A percentile compares a stretch with the other conserved stretches of the same genome.
These are phyloP conservation scores for Xylaria sp. DNA, from an alignment of 2,329 filamentous ascomycete genomes.

Conservation along the genomic window DNA sequence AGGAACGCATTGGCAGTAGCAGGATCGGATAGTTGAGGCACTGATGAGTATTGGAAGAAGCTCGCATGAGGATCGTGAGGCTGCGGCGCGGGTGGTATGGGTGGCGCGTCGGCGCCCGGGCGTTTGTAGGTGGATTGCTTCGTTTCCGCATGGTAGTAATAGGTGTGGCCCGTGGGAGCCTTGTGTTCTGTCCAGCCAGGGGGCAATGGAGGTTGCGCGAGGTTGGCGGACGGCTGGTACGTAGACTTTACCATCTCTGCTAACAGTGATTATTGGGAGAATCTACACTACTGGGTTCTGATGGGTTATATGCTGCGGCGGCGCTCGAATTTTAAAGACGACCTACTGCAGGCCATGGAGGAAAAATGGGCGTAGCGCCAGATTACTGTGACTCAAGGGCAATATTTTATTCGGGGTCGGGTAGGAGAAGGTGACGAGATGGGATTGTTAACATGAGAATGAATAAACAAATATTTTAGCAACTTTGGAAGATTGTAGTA, in stretches of 20 bases:
- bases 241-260: slow-evolving; percentile 77
- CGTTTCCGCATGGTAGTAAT: slow-evolving; percentile 86
- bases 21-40: slow-evolving; percentile 63
- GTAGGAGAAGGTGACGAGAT: background rate
- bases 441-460: background rate
- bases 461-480: slow-evolving; percentile 2
- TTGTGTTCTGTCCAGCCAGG: slow-evolving; percentile 94
- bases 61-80: slow-evolving; percentile 50
- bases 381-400: too few relatives aligned
- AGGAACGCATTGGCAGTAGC: slow-evolving; percentile 69
- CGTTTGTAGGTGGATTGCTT: slow-evolving; percentile 89
- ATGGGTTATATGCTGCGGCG: background rate
- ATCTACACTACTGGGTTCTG: background rate
- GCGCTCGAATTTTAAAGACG: background rate
- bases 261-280: slow-evolving; percentile 2
- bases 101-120: slow-evolving; percentile 58
- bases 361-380: background rate
- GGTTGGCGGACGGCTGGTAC: slow-evolving; percentile 67
- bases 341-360: background rate
- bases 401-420: background rate
- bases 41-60: slow-evolving; percentile 56
- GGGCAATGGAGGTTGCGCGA: slow-evolving; percentile 71
- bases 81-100: slow-evolving; percentile 31
- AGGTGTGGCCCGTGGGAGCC: slow-evolving; percentile 85
- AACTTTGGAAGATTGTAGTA: background rate